Evolutionary conservation across 2,329 filamentous ascomycete genomes (phyloP).

Genomic region (Colletotrichum neosansevieriae): DNA sequence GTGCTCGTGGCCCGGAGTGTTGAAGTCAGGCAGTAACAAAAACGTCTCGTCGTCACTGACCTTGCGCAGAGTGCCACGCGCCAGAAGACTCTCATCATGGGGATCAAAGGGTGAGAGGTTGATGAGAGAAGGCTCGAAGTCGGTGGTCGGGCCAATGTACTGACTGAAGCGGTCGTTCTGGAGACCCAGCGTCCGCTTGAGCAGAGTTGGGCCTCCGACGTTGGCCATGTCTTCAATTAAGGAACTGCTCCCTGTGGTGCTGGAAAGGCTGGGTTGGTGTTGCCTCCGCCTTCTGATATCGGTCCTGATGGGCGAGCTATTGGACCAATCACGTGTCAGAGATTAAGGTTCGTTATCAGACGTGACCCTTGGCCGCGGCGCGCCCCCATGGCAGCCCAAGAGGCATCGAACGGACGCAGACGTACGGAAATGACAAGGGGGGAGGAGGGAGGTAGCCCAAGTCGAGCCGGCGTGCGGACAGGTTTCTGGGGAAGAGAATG

Average conservation of each 20-base stretch:
- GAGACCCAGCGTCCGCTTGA: conserved; percentile 79
- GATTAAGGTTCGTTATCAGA: conserved; percentile 42
- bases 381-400: conserved; percentile 28
- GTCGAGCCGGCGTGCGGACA: background rate
- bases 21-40: conserved; percentile 80
- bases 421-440: conserved; percentile 24
- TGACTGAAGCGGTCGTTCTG: conserved; percentile 84
- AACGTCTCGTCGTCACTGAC: conserved; percentile 85
- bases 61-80: conserved; percentile 76
- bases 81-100: conserved; percentile 82
- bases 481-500: background rate
- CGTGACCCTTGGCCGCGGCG: conserved; percentile 29
- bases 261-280: conserved; percentile 70
- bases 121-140: conserved; percentile 86
- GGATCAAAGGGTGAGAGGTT: conserved; percentile 84
- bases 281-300: conserved; percentile 66
- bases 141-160: conserved; percentile 85
- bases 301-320: conserved; percentile 68
- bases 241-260: conserved; percentile 71
- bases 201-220: conserved; percentile 73
- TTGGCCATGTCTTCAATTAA: conserved; percentile 79
- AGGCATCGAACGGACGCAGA: conserved; percentile 31
- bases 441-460: background rate
- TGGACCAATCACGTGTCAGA: conserved; percentile 64
- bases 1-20: conserved; percentile 79